Percentiles rank a stretch among this genome's conserved stretches.
Conservation (phyloP, 2,329 filamentous ascomycete genomes). For the Trichothecium roseum region DNA sequence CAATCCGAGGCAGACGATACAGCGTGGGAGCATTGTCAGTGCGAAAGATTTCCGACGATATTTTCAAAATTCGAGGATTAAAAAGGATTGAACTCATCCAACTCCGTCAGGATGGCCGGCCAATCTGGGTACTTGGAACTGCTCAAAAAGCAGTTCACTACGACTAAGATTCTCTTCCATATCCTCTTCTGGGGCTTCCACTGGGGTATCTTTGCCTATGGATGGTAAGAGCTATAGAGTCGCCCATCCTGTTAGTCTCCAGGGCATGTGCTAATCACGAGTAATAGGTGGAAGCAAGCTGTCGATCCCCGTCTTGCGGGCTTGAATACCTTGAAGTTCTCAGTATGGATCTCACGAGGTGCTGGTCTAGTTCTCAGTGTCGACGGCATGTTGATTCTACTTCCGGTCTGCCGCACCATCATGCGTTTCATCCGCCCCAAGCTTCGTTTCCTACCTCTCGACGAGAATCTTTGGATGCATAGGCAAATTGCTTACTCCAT, state of each 20-base stretch:
- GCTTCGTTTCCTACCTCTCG: conserved; percentile 79
- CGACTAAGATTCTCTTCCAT: conserved; percentile 68
- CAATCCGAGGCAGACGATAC: too few relatives aligned
- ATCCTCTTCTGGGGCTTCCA: conserved; percentile 73
- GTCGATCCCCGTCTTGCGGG: conserved; percentile 56
- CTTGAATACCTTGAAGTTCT: conserved; percentile 74
- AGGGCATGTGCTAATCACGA: conserved; percentile 2
- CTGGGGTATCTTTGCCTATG: conserved; percentile 66
- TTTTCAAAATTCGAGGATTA: too few relatives aligned
- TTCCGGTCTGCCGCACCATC: conserved; percentile 91
- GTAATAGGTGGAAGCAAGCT: conserved; percentile 65
- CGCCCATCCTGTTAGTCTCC: neutral
- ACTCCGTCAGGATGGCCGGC: conserved; percentile 21
- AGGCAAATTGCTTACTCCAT: conserved; percentile 86
- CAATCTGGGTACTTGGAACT: conserved; percentile 32
- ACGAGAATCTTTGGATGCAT: conserved; percentile 96
- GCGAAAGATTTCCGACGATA: too few relatives aligned
- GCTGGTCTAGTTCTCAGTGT: conserved; percentile 78
- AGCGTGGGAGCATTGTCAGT: too few relatives aligned
- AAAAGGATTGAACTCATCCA: neutral
- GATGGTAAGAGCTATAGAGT: conserved; percentile 56
- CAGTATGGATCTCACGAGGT: conserved; percentile 93
- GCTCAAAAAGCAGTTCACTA: conserved; percentile 55
- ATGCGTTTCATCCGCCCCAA: conserved; percentile 79
- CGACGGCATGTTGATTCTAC: conserved; percentile 76